These are phyloP conservation scores for Hanseniaspora valbyensis DNA, from an alignment of 805 yeast species.

Conservation along the genomic window DNA sequence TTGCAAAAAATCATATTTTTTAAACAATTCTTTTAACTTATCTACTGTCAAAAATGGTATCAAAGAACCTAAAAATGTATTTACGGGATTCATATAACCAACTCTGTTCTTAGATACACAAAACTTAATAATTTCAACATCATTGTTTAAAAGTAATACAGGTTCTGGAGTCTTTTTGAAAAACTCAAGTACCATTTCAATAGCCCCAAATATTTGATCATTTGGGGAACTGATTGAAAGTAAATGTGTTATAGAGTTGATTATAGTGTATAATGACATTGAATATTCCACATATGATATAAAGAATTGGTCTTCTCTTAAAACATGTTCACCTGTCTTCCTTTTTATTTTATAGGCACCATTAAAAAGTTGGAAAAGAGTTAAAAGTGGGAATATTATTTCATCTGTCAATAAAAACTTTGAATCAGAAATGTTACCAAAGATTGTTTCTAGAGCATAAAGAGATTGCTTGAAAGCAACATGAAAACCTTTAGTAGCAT, in stretches of 20 bases:
- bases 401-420: conserved; percentile 29
- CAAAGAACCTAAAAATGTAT: conserved; percentile 40
- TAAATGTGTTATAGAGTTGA: conserved; percentile 30
- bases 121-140: conserved; percentile 28
- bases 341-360: conserved; percentile 46
- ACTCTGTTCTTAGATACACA: conserved; percentile 40
- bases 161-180: conserved; percentile 21
- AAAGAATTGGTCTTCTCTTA: conserved; percentile 43
- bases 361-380: conserved; percentile 45
- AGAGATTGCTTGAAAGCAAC: conserved; percentile 29
- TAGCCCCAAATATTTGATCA: conserved; percentile 26
- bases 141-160: conserved; percentile 23
- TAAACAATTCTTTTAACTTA: conserved; percentile 21
- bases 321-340: conserved; percentile 60
- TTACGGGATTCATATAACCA: conserved; percentile 51
- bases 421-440: conserved; percentile 29
- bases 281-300: conserved; percentile 41
- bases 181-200: conserved; percentile 29
- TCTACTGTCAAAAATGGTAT: conserved; percentile 25
- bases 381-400: conserved; percentile 34
- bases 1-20: conserved; percentile 32
- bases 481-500: conserved; percentile 29
- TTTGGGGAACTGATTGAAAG: conserved; percentile 20
- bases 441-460: conserved; percentile 29
- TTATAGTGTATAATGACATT: conserved; percentile 34